Base-by-base conservation (phyloP, 148 eudicot species). In the Spergularia bocconei region DNA sequence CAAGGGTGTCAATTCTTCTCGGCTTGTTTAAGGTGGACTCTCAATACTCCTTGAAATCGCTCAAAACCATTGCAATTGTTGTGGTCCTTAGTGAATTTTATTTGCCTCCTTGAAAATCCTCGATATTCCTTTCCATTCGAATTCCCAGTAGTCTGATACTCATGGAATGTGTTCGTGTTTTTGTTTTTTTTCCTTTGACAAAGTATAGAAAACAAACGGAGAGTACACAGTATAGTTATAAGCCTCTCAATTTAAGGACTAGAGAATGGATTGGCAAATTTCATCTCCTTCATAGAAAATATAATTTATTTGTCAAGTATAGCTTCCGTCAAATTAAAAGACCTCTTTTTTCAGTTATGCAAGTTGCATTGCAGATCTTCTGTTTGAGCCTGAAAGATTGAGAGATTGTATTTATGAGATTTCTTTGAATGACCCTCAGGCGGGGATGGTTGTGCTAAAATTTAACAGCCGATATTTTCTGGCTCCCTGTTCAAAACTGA, bases 1-100 rank as follows among this genome's bases (percentile, higher is more conserved):
- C 99, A 51, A 92, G 90, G 85, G 99, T 87, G 78, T 95, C 99
- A 48, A 85, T 95, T 80, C 88, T 95, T 72, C 91, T 95, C 76
- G 99, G 97, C 13, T 76, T 92, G 50, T 84, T 92, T 71, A 95
- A 95, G 98, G 98, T 89, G 51, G 36, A 48, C 63, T 67, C 52
- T 67, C 5, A 50, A 20, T 20, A 20, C 70, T 59, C 13, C 63
- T 14, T 25, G 38, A 14, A 71, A 70, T 21, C 61, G 57, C 62
- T 57, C 36, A 13, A 57, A 0, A 58, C 67, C 16, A 63, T 63
- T 56, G 48, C 16, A 54, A 19, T 62, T 78, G 9, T 53, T 56
- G 52, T 15, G 33, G 1, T 13, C 25, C 63, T 21, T 33, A 16
- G 56, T 58, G 57, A 54, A 20, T 25, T 33, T 21, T 29, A 29